These are phyloP conservation scores for Petunia axillaris DNA, from an alignment of 257 asterid genomes.

Conservation along the genomic window DNA sequence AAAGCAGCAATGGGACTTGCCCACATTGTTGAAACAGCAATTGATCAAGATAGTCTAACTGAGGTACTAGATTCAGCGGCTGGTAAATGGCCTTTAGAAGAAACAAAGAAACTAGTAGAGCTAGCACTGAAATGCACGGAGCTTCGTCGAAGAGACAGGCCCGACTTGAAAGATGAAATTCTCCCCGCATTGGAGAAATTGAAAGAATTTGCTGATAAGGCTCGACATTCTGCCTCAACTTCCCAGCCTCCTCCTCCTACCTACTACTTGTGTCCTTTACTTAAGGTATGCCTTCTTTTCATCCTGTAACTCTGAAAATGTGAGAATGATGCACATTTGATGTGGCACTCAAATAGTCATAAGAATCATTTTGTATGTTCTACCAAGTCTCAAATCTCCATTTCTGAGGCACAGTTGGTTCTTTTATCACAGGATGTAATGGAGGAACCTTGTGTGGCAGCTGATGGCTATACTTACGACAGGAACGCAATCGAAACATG, in stretches of 20 bases:
- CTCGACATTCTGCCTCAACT: conserved; percentile 38
- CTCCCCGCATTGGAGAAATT: conserved; percentile 68
- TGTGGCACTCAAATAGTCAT: not conserved
- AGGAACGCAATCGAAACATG: conserved; percentile 69
- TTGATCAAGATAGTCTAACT: conserved; percentile 40
- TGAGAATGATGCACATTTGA: not conserved
- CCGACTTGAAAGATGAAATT: conserved; percentile 56
- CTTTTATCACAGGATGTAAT: conserved; percentile 62
- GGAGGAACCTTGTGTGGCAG: conserved; percentile 91
- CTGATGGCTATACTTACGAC: conserved; percentile 87
- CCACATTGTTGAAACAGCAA: conserved; percentile 62
- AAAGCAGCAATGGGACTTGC: conserved; percentile 72
- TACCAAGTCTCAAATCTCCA: not conserved
- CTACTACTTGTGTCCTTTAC: conserved; percentile 75
- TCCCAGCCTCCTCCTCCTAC: conserved; percentile 52
- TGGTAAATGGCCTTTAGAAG: conserved; percentile 75
- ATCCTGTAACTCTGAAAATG: not conserved
- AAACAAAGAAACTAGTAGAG: conserved; percentile 53
- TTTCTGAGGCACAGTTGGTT: not conserved
- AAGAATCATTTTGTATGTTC: not conserved
- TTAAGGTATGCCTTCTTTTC: conserved; percentile 49
- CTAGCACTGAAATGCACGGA: conserved; percentile 79
- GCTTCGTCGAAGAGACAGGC: conserved; percentile 66
- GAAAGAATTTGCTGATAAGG: conserved; percentile 53
- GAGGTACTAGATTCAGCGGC: conserved; percentile 61